Percentiles rank a stretch among this genome's conserved stretches.
Evolutionary conservation across 768 basidiomycete genomes (phyloP).

Genomic region (Phlebiopsis flavidoalba): DNA sequence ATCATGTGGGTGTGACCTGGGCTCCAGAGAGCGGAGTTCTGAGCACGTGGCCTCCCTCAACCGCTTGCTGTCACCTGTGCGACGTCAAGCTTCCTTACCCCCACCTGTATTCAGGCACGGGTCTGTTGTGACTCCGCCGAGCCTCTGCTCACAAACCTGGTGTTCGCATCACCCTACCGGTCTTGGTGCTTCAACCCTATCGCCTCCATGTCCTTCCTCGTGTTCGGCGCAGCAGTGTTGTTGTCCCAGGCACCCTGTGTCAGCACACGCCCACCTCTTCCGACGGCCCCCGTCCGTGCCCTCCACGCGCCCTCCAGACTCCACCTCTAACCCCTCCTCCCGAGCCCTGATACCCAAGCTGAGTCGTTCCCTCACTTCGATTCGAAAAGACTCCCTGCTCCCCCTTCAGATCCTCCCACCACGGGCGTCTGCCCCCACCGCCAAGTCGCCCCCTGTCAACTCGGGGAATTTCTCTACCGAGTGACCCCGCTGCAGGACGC

Average conservation of each 20-base stretch:
- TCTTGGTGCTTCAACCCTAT: neutral
- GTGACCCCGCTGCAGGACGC: slow-evolving; percentile 17
- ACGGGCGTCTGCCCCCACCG: neutral
- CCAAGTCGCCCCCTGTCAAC: slow-evolving; percentile 1
- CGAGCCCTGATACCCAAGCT: too few species aligned
- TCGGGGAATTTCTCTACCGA: slow-evolving; percentile 14
- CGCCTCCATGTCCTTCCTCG: slow-evolving; percentile 6
- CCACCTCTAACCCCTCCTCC: slow-evolving; percentile 18
- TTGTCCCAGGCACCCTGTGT: slow-evolving; percentile 17
- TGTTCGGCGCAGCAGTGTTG: slow-evolving; percentile 13
- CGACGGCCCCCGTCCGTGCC: slow-evolving; percentile 3
- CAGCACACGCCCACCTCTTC: slow-evolving; percentile 9
- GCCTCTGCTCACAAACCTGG: neutral
- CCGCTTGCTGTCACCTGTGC: neutral
- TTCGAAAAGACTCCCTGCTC: slow-evolving; percentile 4
- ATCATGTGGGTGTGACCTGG: neutral
- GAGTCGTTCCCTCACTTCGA: slow-evolving; percentile 3
- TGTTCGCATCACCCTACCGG: neutral
- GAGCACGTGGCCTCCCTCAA: neutral
- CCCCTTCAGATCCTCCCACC: slow-evolving; percentile 8
- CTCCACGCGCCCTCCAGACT: neutral
- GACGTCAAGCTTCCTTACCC: neutral
- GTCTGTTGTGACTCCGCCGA: neutral
- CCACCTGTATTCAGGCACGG: neutral
- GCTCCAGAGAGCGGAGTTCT: neutral